Base-by-base conservation (phyloP, 129 eudicot genomes). In the Pittosporum tobira region DNA sequence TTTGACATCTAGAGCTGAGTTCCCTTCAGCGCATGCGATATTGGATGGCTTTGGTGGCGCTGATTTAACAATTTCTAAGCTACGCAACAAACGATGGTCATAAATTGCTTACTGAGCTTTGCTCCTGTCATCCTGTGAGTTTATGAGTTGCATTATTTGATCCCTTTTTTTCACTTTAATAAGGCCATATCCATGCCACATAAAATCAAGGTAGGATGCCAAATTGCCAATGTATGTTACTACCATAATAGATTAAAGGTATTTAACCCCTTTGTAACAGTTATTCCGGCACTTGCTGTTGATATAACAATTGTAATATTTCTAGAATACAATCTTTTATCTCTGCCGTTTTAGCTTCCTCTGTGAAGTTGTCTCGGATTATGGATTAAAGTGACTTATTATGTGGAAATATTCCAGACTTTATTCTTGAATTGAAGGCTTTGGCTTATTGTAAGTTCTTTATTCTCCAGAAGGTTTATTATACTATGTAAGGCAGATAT, bases 41-140 rank as follows among this genome's bases (percentile, higher is more conserved):
- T 31, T 90, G 70, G 95, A 90, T 48, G 83, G 95, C 51, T 90
- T 90, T 59, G 97, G 97, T 43, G 77, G 83, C 59, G 88, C 84
- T 3, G 95, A 85, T 71, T 61, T 90, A 25, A 82, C 97, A 40
- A 70, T 85, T 8, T 74, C 97, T 15, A 77, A 74, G 74, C 67
- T 85, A 29, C 77, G 74, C 53, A 68, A 68, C 55, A 68, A 71
- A n/a, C 62, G 61, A 30, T 67, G 66, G 53, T 51, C 80, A 23
- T 81, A 28, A 81, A 69, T 44, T 26, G 43, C 26, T 8, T 22
- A 15, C 45, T 7, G 51, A 37, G 1, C n/a, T n/a, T n/a, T 16
- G 49, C 5, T 22, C 1, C n/a, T n/a, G n/a, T n/a, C 22, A 48
- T 11, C 6, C 30, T 20, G 12, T 2, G 26, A 28, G 27, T 26